A percentile compares a stretch with the other conserved stretches of the same genome.
These are phyloP conservation scores for Clavariopsis aquatica DNA, from an alignment of 495 filamentous ascomycete species.

Conservation along the genomic window DNA sequence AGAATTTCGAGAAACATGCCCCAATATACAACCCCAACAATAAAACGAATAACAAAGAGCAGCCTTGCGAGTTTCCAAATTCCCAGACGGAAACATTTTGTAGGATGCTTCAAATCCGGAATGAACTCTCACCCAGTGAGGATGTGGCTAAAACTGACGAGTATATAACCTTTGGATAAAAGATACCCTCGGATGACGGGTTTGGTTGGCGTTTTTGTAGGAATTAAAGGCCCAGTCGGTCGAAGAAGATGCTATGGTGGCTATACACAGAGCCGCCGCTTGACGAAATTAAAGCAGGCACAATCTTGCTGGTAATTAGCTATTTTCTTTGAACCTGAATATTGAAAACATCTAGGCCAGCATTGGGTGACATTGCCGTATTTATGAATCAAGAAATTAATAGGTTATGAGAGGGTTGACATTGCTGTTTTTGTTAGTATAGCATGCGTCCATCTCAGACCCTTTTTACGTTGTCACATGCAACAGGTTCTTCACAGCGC, in stretches of 20 bases:
- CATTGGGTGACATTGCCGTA: no score
- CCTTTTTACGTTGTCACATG: no score
- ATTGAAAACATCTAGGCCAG: no score
- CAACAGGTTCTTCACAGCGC: no score
- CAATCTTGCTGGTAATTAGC: no score
- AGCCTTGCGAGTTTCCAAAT: slow-evolving; percentile 5
- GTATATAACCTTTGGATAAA: not conserved
- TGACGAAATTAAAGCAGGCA: no score
- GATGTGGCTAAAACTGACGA: not conserved
- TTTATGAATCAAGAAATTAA: no score
- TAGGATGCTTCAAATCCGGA: slow-evolving; percentile 4
- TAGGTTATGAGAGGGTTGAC: no score
- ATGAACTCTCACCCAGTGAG: not conserved
- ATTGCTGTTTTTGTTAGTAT: no score
- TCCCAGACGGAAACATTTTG: not conserved
- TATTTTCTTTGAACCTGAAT: no score
- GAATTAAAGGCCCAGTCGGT: not conserved
- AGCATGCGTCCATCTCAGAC: no score
- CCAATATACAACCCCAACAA: slow-evolving; percentile 1
- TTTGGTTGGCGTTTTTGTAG: not conserved
- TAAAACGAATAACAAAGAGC: not conserved
- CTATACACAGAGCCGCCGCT: no score
- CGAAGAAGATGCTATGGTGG: not conserved
- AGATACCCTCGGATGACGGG: not conserved
- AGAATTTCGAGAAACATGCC: slow-evolving; percentile 10